These are phyloP conservation scores for Gnomoniopsis smithogilvyi DNA, from an alignment of 2,329 filamentous ascomycete genomes.

Conservation along the genomic window DNA sequence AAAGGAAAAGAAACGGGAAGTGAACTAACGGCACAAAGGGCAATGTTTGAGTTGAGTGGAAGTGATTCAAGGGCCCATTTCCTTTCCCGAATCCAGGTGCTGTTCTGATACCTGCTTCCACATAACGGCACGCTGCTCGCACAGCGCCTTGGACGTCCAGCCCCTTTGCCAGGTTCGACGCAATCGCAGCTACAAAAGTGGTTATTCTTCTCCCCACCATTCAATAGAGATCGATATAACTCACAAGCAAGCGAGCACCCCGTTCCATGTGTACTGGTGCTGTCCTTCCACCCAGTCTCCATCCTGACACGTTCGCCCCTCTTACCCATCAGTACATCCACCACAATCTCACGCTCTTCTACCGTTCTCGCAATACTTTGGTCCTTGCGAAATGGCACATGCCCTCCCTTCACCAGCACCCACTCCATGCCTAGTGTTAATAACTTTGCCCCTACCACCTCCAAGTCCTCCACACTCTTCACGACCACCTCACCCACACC, in stretches of 20 bases:
- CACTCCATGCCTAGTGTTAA: slow-evolving; percentile 69
- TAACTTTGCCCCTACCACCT: slow-evolving; percentile 64
- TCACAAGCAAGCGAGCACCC: slow-evolving; percentile 88
- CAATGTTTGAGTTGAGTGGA: slow-evolving; percentile 66
- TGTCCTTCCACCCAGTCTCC: slow-evolving; percentile 67
- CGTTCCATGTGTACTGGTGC: slow-evolving; percentile 87
- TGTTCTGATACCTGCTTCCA: slow-evolving; percentile 67
- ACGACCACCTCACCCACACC: slow-evolving; percentile 35
- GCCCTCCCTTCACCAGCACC: slow-evolving; percentile 88
- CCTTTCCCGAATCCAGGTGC: slow-evolving; percentile 63
- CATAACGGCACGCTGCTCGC: slow-evolving; percentile 65
- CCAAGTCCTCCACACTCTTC: slow-evolving; percentile 60
- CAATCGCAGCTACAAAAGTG: slow-evolving; percentile 59
- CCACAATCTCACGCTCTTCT: slow-evolving; percentile 61
- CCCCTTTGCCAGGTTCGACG: slow-evolving; percentile 66
- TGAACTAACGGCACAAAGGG: slow-evolving; percentile 62
- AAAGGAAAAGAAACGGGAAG: too few relatives aligned
- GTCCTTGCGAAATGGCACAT: slow-evolving; percentile 71
- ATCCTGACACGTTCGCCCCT: slow-evolving; percentile 54
- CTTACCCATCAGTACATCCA: slow-evolving; percentile 72
- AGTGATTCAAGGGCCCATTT: slow-evolving; percentile 73
- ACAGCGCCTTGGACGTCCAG: slow-evolving; percentile 57
- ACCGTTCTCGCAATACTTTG: slow-evolving; percentile 55
- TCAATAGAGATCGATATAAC: slow-evolving; percentile 26
- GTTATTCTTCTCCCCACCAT: neutral